phyloP scores from a whole-genome alignment of 768 basidiomycete species.

The Sistotremastrum suecicum region DNA sequence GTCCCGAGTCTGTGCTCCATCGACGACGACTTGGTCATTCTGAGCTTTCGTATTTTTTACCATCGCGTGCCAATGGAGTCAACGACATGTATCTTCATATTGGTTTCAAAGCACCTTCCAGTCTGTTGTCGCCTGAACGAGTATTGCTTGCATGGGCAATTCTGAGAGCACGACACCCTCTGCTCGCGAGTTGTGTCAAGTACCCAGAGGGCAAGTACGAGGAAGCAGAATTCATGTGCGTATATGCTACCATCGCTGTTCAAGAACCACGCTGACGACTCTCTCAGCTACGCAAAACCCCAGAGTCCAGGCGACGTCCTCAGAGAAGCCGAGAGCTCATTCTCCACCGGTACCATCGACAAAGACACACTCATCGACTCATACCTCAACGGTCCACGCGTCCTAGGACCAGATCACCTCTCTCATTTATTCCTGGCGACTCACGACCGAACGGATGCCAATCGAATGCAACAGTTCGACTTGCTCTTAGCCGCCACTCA shows the following conservation, averaged over 20 bases:
- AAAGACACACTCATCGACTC: conserved; percentile 41
- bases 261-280: background rate
- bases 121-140: conserved; percentile 29
- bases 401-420: conserved; percentile 51
- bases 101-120: conserved; percentile 38
- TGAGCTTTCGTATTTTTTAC: conserved; percentile 69
- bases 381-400: conserved; percentile 69
- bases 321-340: conserved; percentile 24
- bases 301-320: conserved; percentile 30
- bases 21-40: conserved; percentile 58
- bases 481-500: conserved; percentile 66
- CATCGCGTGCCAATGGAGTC: conserved; percentile 63
- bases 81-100: conserved; percentile 88
- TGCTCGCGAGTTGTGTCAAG: conserved; percentile 37
- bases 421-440: conserved; percentile 25
- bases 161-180: conserved; percentile 52
- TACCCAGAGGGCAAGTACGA: conserved; percentile 43
- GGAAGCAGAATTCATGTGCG: conserved; percentile 57
- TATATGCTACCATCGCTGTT: conserved; percentile 1
- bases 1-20: conserved; percentile 9
- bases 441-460: conserved; percentile 8
- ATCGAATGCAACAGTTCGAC: conserved; percentile 29
- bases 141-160: conserved; percentile 57
- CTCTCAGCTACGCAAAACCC: conserved; percentile 32
- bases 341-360: conserved; percentile 2